Conservation (phyloP, 75 land plant genomes). For the Selaginella moellendorffii region DNA sequence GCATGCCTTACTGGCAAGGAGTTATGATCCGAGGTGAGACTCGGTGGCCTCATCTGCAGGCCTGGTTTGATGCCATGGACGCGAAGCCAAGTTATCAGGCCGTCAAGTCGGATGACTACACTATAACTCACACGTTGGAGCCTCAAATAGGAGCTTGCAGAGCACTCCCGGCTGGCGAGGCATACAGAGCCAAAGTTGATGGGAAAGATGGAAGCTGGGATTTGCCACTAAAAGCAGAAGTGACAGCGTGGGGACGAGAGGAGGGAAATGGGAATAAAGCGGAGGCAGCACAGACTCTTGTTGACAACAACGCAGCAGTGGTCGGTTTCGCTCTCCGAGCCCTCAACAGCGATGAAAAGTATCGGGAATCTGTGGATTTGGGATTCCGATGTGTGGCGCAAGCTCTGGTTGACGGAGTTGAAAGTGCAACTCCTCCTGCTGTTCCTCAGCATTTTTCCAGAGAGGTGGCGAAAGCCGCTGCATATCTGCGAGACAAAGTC, state of each 20-base stretch:
- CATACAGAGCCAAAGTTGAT: constrained; percentile 21
- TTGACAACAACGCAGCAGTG: constrained; percentile 22
- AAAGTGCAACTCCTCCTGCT: constrained; percentile 1
- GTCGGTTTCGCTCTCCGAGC: constrained; percentile 21
- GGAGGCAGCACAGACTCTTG: constrained; percentile 21
- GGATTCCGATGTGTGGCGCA: constrained; percentile 24
- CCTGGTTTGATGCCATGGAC: constrained; percentile 31
- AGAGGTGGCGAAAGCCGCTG: constrained; percentile 17
- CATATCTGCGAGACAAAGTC: constrained; percentile 22
- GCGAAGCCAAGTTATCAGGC: constrained; percentile 21
- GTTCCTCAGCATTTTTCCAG: no score
- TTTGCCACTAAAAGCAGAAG: constrained; percentile 20
- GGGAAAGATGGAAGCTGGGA: constrained; percentile 27
- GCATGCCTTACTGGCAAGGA: constrained; percentile 31
- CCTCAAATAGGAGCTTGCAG: constrained; percentile 31
- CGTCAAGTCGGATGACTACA: constrained; percentile 31
- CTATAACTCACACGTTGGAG: constrained; percentile 26
- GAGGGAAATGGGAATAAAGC: constrained; percentile 25
- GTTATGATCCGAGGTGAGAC: constrained; percentile 11
- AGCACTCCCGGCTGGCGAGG: constrained; percentile 13
- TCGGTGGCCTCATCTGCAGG: constrained; percentile 20
- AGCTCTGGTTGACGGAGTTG: constrained; percentile 19
- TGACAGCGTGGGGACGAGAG: constrained; percentile 28
- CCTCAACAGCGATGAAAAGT: constrained; percentile 1
- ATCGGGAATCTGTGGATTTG: constrained; percentile 11